These are phyloP conservation scores for Metschnikowia sp. DNA, from an alignment of 805 yeast species.

Conservation along the genomic window DNA sequence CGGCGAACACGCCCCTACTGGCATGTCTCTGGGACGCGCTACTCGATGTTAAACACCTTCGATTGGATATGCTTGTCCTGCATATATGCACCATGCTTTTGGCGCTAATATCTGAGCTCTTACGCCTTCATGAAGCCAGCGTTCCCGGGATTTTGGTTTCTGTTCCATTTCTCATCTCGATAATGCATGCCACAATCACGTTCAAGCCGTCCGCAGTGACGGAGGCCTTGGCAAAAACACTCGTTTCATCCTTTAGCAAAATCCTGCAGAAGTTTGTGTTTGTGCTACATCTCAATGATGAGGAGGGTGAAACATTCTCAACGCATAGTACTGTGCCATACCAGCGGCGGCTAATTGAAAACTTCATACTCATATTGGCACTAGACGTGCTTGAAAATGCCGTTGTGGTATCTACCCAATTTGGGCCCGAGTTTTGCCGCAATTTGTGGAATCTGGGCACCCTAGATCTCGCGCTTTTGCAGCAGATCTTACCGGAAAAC, in stretches of 20 bases:
- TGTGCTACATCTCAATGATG: conserved; percentile 21
- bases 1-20: conserved; percentile 34
- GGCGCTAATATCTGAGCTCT: conserved; percentile 25
- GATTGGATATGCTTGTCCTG: conserved; percentile 50
- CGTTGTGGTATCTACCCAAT: conserved; percentile 24
- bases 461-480: conserved; percentile 31
- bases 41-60: conserved; percentile 38
- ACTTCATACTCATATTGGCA: conserved; percentile 46
- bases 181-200: conserved; percentile 51
- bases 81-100: conserved; percentile 30
- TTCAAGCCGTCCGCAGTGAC: conserved; percentile 64
- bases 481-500: conserved; percentile 45
- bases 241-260: conserved; percentile 16
- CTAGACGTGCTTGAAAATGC: conserved; percentile 57
- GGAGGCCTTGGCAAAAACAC: conserved; percentile 23
- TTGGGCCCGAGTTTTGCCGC: conserved; percentile 20
- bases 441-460: conserved; percentile 27
- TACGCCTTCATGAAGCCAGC: conserved; percentile 20
- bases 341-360: conserved; percentile 44
- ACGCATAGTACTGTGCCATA: conserved; percentile 30
- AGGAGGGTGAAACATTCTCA: conserved; percentile 26
- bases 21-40: conserved; percentile 43
- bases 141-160: conserved; percentile 27
- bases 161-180: conserved; percentile 58
- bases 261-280: conserved; percentile 22